A percentile compares a stretch with the other conserved stretches of the same genome.
Evolutionary conservation across 352 stramenopile species (phyloP).

Genomic region (Globisporangium lucens): DNA sequence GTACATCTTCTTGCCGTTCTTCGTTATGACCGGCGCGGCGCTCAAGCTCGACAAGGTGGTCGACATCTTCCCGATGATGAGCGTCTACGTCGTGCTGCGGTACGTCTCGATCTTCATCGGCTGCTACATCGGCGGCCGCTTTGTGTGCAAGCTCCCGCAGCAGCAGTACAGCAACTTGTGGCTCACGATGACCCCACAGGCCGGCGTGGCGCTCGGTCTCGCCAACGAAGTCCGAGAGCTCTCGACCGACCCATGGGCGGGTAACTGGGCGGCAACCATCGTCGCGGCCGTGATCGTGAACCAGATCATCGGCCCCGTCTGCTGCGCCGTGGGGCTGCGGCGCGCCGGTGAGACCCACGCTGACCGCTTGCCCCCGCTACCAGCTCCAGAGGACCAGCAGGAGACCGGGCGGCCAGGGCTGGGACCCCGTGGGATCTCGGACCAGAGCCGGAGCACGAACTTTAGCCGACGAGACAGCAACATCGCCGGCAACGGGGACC

Average conservation of each 20-base stretch:
- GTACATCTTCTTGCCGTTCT: conserved; percentile 76
- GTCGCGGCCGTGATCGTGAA: conserved; percentile 67
- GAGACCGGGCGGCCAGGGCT: neutral
- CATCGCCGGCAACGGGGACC: conserved; percentile 21
- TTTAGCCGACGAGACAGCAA: neutral
- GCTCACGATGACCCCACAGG: conserved; percentile 71
- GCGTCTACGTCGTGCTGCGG: conserved; percentile 51
- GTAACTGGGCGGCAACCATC: conserved; percentile 60
- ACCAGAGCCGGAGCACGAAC: neutral
- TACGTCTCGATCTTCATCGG: conserved; percentile 60
- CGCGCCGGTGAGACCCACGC: neutral
- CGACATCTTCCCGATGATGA: conserved; percentile 59
- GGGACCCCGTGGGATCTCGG: neutral
- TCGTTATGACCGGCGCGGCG: conserved; percentile 69
- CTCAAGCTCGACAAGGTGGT: conserved; percentile 65
- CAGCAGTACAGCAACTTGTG: conserved; percentile 73
- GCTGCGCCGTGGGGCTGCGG: conserved; percentile 34
- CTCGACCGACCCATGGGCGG: conserved; percentile 39
- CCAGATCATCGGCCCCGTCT: conserved; percentile 64
- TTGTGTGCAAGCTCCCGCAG: conserved; percentile 54
- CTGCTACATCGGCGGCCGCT: conserved; percentile 56
- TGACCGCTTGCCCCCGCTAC: neutral
- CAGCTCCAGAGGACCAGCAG: neutral
- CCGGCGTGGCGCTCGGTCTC: conserved; percentile 57
- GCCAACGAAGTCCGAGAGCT: conserved; percentile 40